Conservation (phyloP, 345 rosid species). For the Gossypium turneri region DNA sequence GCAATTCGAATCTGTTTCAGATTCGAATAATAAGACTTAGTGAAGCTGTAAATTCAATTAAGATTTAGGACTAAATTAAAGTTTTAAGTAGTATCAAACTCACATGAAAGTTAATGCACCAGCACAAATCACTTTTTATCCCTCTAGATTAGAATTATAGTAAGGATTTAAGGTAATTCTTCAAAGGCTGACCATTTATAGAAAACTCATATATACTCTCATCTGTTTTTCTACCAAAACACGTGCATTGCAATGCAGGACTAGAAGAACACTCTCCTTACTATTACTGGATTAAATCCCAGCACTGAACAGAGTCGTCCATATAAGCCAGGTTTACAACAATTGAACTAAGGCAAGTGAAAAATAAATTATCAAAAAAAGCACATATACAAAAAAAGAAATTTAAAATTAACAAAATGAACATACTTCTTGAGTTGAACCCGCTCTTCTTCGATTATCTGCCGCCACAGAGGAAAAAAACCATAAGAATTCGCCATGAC, state of each 20-base stretch:
- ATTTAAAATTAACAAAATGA: neutral
- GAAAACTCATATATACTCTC: neutral
- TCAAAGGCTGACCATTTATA: neutral
- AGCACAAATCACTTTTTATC: too few species aligned
- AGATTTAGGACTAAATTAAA: neutral
- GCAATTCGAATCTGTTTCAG: neutral
- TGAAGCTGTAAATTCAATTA: neutral
- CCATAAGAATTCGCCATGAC: slow-evolving; percentile 7
- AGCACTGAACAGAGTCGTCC: neutral
- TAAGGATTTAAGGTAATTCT: neutral
- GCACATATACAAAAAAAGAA: neutral
- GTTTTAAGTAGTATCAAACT: neutral
- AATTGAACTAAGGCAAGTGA: neutral
- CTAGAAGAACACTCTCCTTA: neutral
- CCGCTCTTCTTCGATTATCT: slow-evolving; percentile 85
- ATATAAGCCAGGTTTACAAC: neutral
- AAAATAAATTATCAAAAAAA: neutral
- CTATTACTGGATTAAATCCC: neutral
- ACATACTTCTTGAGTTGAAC: slow-evolving; percentile 76
- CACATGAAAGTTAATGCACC: neutral
- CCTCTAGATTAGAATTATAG: neutral
- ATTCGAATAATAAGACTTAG: neutral
- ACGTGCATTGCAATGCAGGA: neutral
- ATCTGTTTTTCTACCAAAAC: neutral
- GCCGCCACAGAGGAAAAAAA: slow-evolving; percentile 11